Evolutionary conservation across 2,329 filamentous ascomycete species (phyloP).

Genomic region (Colletotrichum sp.): DNA sequence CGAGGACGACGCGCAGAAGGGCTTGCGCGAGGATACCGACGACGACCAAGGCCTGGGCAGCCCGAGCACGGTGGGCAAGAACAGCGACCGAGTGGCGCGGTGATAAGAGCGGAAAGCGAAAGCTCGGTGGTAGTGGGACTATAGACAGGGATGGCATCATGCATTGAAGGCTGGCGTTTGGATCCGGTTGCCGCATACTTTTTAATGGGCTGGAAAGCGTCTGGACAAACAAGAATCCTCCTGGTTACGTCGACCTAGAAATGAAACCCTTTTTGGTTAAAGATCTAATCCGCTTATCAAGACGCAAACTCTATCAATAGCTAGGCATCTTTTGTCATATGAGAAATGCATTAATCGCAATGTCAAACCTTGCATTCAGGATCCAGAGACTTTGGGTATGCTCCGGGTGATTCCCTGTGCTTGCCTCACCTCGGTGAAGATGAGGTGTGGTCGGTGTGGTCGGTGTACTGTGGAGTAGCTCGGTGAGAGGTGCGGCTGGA

Average conservation of each 20-base stretch:
- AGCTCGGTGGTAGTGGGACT: not conserved
- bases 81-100: constrained; percentile 40
- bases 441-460: not conserved
- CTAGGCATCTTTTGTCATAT: not conserved
- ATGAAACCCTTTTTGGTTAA: not conserved
- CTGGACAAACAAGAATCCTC: constrained; percentile 1
- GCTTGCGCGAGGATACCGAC: constrained; percentile 77
- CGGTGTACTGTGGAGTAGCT: not conserved
- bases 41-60: constrained; percentile 44
- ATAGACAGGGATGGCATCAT: constrained; percentile 15
- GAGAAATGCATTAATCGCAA: not conserved
- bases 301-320: not conserved
- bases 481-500: not conserved
- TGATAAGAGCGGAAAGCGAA: not conserved
- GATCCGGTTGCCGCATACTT: not conserved
- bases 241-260: not conserved
- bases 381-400: not conserved
- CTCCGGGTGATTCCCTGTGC: not conserved
- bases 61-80: constrained; percentile 50
- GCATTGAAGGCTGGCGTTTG: constrained; percentile 16
- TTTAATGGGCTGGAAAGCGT: constrained; percentile 6
- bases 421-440: not conserved
- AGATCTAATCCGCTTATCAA: not conserved
- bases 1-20: constrained; percentile 60
- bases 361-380: not conserved